Base-by-base conservation (phyloP, 2,329 filamentous ascomycete genomes). In the Calonectria naviculata region DNA sequence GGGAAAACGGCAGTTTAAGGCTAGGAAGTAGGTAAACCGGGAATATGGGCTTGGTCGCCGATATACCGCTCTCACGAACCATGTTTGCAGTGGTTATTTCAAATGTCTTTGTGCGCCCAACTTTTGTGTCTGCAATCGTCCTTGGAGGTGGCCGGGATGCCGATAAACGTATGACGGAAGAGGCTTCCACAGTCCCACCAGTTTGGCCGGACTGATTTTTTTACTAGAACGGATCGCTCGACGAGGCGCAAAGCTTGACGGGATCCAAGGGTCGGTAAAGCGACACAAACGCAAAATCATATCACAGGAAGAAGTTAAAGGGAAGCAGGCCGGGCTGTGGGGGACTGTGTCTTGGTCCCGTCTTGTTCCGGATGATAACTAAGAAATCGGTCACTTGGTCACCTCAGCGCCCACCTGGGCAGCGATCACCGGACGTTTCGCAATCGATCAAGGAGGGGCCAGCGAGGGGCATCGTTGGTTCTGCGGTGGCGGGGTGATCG, bases 21-120 rank as follows among this genome's bases (percentile, higher is more conserved):
- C 83, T 87, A 13, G 88, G 87, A 26, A 90, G 83, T 29, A 91
- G 82, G 76, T 87, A 91, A 72, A 78, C 83, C 13, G 88, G 84
- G 75, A 90, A 90, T 31, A 83, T 80, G 29, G 85, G 86, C 67
- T 80, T 81, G 24, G 84, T 85, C 52, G 83, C 83, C 72, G 84
- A 80, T 74, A 85, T 85, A 72, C 81, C 81, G 68, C 80, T 84
- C 64, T 81, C 81, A 41, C 81, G 80, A 72, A 80, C 80, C 80
- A 82, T 81, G 67, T 71, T 67, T 68, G 49, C 58, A 60, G 65
- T 65, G 29, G 44, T n/a, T 58, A 70, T 44, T 10, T 65, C 44
- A 68, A 36, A 31, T 28, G 46, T 46, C 58, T 34, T 52, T 65
- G 69, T 69, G 44, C 26, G 54, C 66, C 46, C 36, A 36, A 10